Evolutionary conservation across 805 yeast species (phyloP).

Genomic region (Cyberlindnera xylosilytica): DNA sequence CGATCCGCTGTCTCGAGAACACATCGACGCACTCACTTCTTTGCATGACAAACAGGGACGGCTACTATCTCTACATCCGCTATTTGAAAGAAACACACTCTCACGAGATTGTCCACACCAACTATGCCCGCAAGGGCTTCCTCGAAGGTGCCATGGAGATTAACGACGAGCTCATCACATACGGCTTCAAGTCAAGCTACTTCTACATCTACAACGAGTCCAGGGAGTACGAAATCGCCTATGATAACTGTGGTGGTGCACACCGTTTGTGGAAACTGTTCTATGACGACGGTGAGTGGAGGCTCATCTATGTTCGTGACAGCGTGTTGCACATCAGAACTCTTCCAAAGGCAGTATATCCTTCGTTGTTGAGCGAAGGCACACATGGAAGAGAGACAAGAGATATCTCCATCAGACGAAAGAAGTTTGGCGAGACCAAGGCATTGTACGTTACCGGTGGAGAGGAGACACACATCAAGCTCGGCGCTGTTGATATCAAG

Average conservation of each 20-base stretch:
- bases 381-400: conserved; percentile 92
- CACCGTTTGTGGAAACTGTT: conserved; percentile 78
- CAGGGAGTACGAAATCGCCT: conserved; percentile 61
- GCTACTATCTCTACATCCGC: conserved; percentile 47
- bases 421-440: conserved; percentile 20
- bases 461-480: conserved; percentile 78
- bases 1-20: conserved; percentile 40
- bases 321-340: conserved; percentile 42
- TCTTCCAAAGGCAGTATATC: conserved; percentile 26
- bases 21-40: conserved; percentile 20
- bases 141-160: conserved; percentile 65
- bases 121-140: conserved; percentile 70
- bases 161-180: conserved; percentile 51
- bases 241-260: conserved; percentile 85
- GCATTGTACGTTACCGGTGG: conserved; percentile 71
- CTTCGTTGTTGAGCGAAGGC: conserved; percentile 49
- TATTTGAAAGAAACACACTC: conserved; percentile 25
- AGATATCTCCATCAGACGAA: conserved; percentile 55
- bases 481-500: conserved; percentile 38
- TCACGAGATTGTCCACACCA: conserved; percentile 44
- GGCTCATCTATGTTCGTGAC: conserved; percentile 59
- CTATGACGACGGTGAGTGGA: conserved; percentile 28
- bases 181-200: conserved; percentile 78
- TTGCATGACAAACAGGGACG: conserved; percentile 62
- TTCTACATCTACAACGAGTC: conserved; percentile 85